A percentile compares a stretch with the other conserved stretches of the same genome.
phyloP scores from a whole-genome alignment of 1,284 basidiomycete genomes.

The Bothia castanella region DNA sequence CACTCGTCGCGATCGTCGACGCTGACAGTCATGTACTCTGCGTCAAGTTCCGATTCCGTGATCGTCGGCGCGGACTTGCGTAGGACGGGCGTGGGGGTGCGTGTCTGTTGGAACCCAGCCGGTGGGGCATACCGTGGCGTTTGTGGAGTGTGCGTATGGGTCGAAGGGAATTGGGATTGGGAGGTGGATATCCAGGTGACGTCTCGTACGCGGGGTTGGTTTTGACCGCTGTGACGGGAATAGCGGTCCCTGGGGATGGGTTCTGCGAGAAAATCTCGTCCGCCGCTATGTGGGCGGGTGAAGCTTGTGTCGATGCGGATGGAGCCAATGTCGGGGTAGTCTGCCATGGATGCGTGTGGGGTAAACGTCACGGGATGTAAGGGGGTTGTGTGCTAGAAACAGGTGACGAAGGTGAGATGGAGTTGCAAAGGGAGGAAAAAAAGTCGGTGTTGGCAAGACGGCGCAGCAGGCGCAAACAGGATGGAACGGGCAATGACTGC shows the following conservation, averaged over 20 bases:
- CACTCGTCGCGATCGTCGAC: conserved; percentile 28
- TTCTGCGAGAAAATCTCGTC: conserved; percentile 28
- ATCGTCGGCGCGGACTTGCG: conserved; percentile 33
- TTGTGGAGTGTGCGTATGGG: conserved; percentile 31
- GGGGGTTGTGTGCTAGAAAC: background rate
- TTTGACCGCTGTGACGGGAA: conserved; percentile 29
- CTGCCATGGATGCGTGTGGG: conserved; percentile 16
- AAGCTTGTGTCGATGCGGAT: conserved; percentile 33
- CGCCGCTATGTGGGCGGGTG: conserved; percentile 25
- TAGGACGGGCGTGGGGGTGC: conserved; percentile 28
- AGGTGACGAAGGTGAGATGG: conserved; percentile 3
- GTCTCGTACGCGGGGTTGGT: conserved; percentile 26
- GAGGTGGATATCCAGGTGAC: conserved; percentile 31
- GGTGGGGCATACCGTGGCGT: conserved; percentile 26
- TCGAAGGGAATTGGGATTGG: conserved; percentile 29
- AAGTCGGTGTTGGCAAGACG: conserved; percentile 3
- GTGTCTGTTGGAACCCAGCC: conserved; percentile 22
- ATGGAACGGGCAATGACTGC: conserved; percentile 21
- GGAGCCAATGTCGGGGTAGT: conserved; percentile 22
- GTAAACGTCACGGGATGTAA: background rate
- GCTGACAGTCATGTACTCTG: conserved; percentile 35
- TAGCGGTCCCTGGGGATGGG: conserved; percentile 26
- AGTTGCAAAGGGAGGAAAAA: background rate
- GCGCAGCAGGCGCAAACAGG: conserved; percentile 27
- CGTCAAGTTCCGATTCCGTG: conserved; percentile 32